These are phyloP conservation scores for Toxicodendron radicans DNA, from an alignment of 345 rosid genomes.

Conservation along the genomic window DNA sequence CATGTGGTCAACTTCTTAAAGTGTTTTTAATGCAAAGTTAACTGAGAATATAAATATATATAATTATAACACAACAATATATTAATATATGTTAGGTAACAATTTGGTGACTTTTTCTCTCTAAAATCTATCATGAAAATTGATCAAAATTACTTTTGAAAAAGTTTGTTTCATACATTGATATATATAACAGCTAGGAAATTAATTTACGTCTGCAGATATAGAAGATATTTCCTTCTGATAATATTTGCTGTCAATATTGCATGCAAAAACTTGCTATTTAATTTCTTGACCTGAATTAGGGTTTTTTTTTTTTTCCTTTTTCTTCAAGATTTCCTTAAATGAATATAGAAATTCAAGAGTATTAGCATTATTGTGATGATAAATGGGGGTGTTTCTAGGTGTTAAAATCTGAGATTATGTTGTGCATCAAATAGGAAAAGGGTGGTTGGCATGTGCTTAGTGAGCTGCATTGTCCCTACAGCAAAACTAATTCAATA, in stretches of 20 bases:
- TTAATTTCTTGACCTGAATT: no score
- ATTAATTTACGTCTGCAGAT: no score
- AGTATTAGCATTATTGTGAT: background rate
- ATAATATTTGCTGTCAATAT: no score
- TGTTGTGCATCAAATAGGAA: background rate
- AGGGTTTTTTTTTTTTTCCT: no score
- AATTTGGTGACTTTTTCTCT: background rate
- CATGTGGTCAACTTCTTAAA: background rate
- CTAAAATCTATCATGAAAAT: background rate
- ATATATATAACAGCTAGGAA: no score
- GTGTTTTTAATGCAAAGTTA: background rate
- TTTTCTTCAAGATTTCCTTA: no score
- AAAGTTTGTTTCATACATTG: no score
- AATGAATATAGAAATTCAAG: no score
- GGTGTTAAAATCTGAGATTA: background rate
- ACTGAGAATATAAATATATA: background rate
- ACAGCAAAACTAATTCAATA: constrained; percentile 18
- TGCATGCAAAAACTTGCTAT: no score
- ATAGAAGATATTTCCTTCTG: no score
- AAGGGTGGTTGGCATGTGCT: constrained; percentile 32
- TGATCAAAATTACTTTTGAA: no score
- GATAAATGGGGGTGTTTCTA: background rate
- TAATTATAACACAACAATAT: background rate
- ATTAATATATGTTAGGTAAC: no score
- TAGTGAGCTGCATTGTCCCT: constrained; percentile 30